Base-by-base conservation (phyloP, 495 filamentous ascomycete genomes). In the Talaromyces liani region DNA sequence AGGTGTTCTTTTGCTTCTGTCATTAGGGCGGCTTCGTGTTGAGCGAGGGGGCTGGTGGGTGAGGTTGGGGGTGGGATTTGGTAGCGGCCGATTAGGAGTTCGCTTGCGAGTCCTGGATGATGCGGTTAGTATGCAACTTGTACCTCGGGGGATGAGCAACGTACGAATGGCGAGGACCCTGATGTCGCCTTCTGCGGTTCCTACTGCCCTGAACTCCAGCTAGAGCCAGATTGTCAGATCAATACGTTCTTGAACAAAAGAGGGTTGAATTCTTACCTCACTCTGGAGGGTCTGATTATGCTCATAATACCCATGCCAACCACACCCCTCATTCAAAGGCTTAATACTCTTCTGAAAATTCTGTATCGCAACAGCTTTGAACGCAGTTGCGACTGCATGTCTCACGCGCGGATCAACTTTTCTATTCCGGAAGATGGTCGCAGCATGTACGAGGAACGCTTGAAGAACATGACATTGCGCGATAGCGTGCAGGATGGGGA, bases 31-130 rank as follows among this genome's bases (percentile, higher is more conserved):
- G 55, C 31, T 63, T 78, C 75, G 53, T 78, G 69, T 31, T 56
- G 59, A 12, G 73, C 73, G 1, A 78, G 55, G 0, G 67, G 49
- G 34, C 66, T 66, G 20, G 54, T 47, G 7, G 71, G 70, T 6
- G 66, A 20, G 22, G 18, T 66, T 4, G 75, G 47, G 24, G 63
- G 41, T 1, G 75, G 75, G 1, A 77, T 16, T n/a, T 63, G 7
- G 58, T 75, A 78, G 18, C 73, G 70, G 14, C 70, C 71, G 18
- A 74, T 64, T 0, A 77, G 66, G 1, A 77, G 56, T 59, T 77
- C 75, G 6, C 71, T 70, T 27, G 69, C 74, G 36, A 75, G 64
- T 1, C 74, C 72, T 74, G 27, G 9, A 24, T 16, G 8, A 53
- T 25, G 49, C 6, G 18, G 2, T 58, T 6, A 58, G 55, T 34